Percentiles rank a stretch among this genome's conserved stretches.
phyloP scores from a whole-genome alignment of 345 rosid genomes.

The Citrus unshiu region DNA sequence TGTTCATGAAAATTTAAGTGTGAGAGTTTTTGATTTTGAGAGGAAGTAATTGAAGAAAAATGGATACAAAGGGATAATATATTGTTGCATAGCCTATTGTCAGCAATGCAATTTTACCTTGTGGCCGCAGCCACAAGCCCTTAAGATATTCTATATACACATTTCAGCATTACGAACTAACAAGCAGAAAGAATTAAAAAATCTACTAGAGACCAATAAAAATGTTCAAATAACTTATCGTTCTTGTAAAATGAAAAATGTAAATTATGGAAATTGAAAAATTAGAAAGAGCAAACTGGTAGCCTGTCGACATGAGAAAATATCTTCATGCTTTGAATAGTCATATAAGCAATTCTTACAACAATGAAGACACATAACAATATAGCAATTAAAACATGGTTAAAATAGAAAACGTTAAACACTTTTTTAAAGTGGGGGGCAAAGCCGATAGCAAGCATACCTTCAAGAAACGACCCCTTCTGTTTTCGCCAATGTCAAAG shows the following conservation, averaged over 20 bases:
- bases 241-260: background rate
- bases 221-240: background rate
- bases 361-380: background rate
- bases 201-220: background rate
- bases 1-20: background rate
- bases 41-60: background rate
- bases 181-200: background rate
- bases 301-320: background rate
- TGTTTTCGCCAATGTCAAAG: slow-evolving; percentile 94
- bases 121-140: background rate
- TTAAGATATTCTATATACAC: background rate
- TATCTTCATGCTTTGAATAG: background rate
- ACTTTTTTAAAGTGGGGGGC: background rate
- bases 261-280: background rate
- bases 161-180: too few species aligned
- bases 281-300: background rate
- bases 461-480: slow-evolving; percentile 96
- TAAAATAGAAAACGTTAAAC: background rate
- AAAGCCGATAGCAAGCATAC: slow-evolving; percentile 24
- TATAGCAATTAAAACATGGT: background rate
- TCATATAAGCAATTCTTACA: background rate
- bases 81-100: background rate
- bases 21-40: background rate
- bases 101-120: background rate
- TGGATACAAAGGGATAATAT: background rate